A percentile compares a stretch with the other conserved stretches of the same genome.
Evolutionary conservation across 2,329 filamentous ascomycete genomes (phyloP).

Genomic region (Pezicula rhizophila): DNA sequence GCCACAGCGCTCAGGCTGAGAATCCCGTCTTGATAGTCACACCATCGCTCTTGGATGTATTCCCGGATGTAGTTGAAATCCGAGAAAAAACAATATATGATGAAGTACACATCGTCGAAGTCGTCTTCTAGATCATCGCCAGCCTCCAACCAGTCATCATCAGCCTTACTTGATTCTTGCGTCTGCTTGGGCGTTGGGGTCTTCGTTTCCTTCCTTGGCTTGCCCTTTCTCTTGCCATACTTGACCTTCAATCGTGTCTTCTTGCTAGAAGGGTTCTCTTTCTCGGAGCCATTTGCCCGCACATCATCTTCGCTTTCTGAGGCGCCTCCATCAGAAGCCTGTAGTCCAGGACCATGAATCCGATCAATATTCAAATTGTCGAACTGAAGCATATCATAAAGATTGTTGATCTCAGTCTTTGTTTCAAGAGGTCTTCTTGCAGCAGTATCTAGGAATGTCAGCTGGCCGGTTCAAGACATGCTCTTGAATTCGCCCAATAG

Average conservation of each 20-base stretch:
- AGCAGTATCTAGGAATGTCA: no score
- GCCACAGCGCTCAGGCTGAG: conserved; percentile 21
- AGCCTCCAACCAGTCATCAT: background rate
- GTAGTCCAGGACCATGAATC: background rate
- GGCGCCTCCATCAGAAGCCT: background rate
- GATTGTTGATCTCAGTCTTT: no score
- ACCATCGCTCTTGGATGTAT: conserved; percentile 27
- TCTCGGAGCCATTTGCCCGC: background rate
- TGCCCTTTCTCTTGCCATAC: conserved; percentile 7
- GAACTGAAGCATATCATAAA: background rate
- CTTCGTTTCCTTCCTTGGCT: conserved; percentile 4
- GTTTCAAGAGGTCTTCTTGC: no score
- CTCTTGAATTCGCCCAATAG: background rate
- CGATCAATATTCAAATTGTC: background rate
- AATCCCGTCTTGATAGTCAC: conserved; percentile 25
- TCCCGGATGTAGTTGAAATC: conserved; percentile 28
- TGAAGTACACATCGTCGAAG: conserved; percentile 26
- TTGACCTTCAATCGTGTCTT: conserved; percentile 3
- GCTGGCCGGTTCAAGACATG: no score
- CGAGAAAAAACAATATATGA: conserved; percentile 30
- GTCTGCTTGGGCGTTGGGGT: background rate
- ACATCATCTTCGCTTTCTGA: background rate
- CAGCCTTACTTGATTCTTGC: background rate
- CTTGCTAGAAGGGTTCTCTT: background rate
- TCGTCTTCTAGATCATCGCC: conserved; percentile 8